Evolutionary conservation across 306 rosid species (phyloP).

Genomic region (Cicer chorassanicum): DNA sequence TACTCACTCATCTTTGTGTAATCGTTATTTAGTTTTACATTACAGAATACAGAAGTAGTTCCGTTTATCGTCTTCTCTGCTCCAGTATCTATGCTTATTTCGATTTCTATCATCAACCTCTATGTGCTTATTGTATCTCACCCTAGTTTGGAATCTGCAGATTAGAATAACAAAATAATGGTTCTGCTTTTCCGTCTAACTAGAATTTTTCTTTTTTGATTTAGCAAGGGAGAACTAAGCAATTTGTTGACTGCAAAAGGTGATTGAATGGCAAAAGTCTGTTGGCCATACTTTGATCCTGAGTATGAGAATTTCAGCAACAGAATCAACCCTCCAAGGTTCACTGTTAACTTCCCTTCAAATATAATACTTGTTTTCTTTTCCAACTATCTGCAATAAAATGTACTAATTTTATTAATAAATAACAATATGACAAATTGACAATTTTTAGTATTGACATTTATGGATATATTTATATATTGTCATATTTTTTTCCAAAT

Average conservation of each 20-base stretch:
- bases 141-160: slow-evolving; percentile 1
- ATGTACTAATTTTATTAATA: background rate
- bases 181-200: slow-evolving; percentile 28
- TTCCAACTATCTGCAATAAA: background rate
- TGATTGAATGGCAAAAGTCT: slow-evolving; percentile 65
- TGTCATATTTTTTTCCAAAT: background rate
- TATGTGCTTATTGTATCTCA: slow-evolving; percentile 9
- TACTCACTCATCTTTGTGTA: no score
- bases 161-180: slow-evolving; percentile 5
- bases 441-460: background rate
- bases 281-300: slow-evolving; percentile 86
- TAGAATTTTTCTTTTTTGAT: slow-evolving; percentile 5
- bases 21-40: no score
- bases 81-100: no score
- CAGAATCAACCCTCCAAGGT: slow-evolving; percentile 88
- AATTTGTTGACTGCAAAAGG: slow-evolving; percentile 40
- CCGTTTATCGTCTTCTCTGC: no score
- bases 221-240: slow-evolving; percentile 33
- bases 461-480: background rate
- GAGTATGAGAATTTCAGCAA: slow-evolving; percentile 81
- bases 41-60: no score
- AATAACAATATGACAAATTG: background rate
- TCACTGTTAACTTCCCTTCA: slow-evolving; percentile 31
- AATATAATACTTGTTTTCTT: background rate
- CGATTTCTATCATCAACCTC: background rate